phyloP scores from a whole-genome alignment of 768 basidiomycete genomes.

The Amanita exitialis region DNA sequence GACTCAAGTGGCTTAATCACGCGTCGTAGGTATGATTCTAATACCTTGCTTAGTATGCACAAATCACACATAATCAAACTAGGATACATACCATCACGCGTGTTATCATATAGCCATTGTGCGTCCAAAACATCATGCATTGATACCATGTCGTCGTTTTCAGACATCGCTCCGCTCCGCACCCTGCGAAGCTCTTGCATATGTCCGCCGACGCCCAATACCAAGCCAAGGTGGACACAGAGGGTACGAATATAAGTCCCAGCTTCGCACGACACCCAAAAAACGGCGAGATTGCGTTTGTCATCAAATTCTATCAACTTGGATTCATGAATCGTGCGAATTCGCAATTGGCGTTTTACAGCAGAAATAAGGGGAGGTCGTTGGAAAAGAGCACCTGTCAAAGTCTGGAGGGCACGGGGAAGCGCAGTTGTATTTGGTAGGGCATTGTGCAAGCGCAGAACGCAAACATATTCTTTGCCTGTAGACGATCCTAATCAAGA shows the following conservation, averaged over 20 bases:
- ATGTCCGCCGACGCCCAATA: constrained; percentile 97
- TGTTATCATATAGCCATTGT: constrained; percentile 97
- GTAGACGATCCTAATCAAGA: background rate
- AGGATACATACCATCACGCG: constrained; percentile 68
- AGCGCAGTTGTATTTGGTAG: constrained; percentile 78
- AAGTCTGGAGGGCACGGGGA: constrained; percentile 88
- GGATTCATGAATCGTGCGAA: constrained; percentile 95
- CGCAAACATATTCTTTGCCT: constrained; percentile 99
- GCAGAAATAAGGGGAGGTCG: constrained; percentile 98
- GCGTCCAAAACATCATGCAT: constrained; percentile 99
- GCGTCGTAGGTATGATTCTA: constrained; percentile 93
- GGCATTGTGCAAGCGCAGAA: constrained; percentile 81
- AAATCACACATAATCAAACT: background rate
- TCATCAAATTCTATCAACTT: constrained; percentile 96
- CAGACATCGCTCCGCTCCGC: constrained; percentile 90
- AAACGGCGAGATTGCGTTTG: constrained; percentile 91
- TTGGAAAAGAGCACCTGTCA: constrained; percentile 98
- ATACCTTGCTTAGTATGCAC: background rate
- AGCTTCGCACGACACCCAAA: constrained; percentile 98
- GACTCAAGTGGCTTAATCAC: constrained; percentile 93
- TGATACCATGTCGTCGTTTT: constrained; percentile 96
- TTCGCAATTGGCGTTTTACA: constrained; percentile 94
- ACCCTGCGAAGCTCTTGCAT: constrained; percentile 98
- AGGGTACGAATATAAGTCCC: constrained; percentile 95
- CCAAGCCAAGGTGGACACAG: constrained; percentile 91